These are phyloP conservation scores for Gypsophila paniculata DNA, from an alignment of 179 eudicot genomes.

Conservation along the genomic window DNA sequence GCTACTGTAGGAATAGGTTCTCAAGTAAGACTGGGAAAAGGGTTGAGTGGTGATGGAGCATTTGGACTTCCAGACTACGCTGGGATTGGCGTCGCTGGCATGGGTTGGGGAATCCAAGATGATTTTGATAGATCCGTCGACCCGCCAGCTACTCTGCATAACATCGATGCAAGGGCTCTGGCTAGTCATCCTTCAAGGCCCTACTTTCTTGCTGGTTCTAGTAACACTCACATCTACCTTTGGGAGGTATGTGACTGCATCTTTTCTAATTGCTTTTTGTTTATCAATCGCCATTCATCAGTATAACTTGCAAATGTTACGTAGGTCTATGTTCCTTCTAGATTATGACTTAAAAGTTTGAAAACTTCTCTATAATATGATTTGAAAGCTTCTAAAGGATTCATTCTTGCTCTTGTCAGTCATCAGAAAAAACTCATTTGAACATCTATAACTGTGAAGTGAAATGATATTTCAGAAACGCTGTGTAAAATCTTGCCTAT, in stretches of 20 bases:
- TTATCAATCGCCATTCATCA: not conserved
- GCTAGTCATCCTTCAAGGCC: conserved; percentile 92
- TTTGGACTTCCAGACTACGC: conserved; percentile 73
- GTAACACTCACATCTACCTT: conserved; percentile 75
- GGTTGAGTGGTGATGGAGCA: conserved; percentile 57
- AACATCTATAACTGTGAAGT: not conserved
- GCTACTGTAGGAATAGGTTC: conserved; percentile 61
- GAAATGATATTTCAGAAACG: not conserved
- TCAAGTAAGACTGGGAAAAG: conserved; percentile 47
- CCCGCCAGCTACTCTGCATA: conserved; percentile 77
- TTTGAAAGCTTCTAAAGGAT: not conserved
- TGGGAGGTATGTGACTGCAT: conserved; percentile 73
- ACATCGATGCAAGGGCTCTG: conserved; percentile 62
- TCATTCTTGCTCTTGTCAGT: not conserved
- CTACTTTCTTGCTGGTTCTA: conserved; percentile 85
- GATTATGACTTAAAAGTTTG: not conserved
- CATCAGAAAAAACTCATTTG: not conserved
- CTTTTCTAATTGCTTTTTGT: conserved; percentile 4
- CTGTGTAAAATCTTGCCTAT: not conserved
- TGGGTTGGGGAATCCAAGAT: conserved; percentile 87
- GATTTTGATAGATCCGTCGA: conserved; percentile 70
- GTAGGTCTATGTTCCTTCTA: not conserved
- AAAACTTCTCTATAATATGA: not conserved
- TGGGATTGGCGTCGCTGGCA: conserved; percentile 61
- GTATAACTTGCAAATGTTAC: not conserved